A percentile compares a stretch with the other conserved stretches of the same genome.
phyloP scores from a whole-genome alignment of 1,284 basidiomycete genomes.

The Lentinula novae-zelandiae region DNA sequence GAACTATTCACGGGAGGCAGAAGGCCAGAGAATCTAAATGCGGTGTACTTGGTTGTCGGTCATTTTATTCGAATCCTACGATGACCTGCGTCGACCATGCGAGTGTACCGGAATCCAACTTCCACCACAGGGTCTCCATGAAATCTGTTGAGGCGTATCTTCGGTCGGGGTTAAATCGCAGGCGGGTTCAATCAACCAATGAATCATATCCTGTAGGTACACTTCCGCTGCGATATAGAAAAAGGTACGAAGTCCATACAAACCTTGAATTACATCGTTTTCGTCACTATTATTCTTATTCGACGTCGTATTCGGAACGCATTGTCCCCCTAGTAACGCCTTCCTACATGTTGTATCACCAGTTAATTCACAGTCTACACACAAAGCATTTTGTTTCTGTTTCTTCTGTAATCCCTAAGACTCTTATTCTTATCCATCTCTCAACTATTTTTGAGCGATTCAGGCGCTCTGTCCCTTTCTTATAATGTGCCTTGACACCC shows the following conservation, averaged over 20 bases:
- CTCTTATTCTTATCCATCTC: neutral
- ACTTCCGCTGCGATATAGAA: neutral
- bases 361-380: constrained; percentile 23
- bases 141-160: neutral
- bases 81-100: neutral
- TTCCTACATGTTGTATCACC: constrained; percentile 32
- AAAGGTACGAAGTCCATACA: too few relatives aligned
- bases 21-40: neutral
- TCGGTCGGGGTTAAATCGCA: neutral
- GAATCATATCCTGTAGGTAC: neutral
- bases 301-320: constrained; percentile 15
- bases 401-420: neutral
- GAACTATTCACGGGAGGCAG: neutral
- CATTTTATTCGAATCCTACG: neutral
- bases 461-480: neutral
- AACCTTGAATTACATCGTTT: neutral
- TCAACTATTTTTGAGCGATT: neutral
- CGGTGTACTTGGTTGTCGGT: neutral
- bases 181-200: neutral
- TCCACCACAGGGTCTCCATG: neutral
- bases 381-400: constrained; percentile 16
- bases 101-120: neutral
- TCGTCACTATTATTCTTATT: constrained; percentile 1
- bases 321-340: constrained; percentile 32
- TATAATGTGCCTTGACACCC: neutral